Conservation (phyloP, 176 grass and related monocot genomes). For the Avena insularis region DNA sequence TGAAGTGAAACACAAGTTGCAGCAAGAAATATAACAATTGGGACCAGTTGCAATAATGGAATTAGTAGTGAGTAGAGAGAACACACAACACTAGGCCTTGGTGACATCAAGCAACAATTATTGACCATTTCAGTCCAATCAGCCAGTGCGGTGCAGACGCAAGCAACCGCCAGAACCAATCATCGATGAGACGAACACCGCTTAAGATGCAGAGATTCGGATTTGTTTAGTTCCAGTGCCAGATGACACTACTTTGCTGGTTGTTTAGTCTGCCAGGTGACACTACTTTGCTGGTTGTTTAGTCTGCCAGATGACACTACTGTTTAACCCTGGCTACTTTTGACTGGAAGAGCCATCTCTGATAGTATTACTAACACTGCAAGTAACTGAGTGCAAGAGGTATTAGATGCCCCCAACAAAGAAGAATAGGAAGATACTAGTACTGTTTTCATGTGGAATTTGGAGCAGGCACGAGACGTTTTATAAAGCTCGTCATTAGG, state of each 20-base stretch:
- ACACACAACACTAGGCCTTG: slow-evolving; percentile 31
- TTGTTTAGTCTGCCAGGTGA: not conserved
- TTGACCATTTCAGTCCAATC: slow-evolving; percentile 49
- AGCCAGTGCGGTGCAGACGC: slow-evolving; percentile 27
- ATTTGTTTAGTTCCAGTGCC: slow-evolving; percentile 5
- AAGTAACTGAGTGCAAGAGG: slow-evolving; percentile 36
- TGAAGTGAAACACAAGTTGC: slow-evolving; percentile 33
- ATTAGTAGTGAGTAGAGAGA: not conserved
- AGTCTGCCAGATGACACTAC: not conserved
- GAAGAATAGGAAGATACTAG: not conserved
- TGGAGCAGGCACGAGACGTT: slow-evolving; percentile 36
- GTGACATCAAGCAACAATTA: slow-evolving; percentile 54
- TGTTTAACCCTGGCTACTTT: slow-evolving; percentile 16
- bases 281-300: not conserved
- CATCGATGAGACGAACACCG: not conserved
- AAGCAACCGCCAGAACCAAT: slow-evolving; percentile 41
- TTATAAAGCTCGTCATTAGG: slow-evolving; percentile 29
- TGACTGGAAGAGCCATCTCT: not conserved
- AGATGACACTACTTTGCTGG: slow-evolving; percentile 31
- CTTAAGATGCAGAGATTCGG: not conserved
- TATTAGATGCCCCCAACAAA: slow-evolving; percentile 5
- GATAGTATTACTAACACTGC: not conserved
- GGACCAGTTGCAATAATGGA: slow-evolving; percentile 18
- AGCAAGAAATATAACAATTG: not conserved
- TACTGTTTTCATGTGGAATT: slow-evolving; percentile 42